These are phyloP conservation scores for Cenchrus purpureus DNA, from an alignment of 176 grass and related monocot genomes.

Conservation along the genomic window DNA sequence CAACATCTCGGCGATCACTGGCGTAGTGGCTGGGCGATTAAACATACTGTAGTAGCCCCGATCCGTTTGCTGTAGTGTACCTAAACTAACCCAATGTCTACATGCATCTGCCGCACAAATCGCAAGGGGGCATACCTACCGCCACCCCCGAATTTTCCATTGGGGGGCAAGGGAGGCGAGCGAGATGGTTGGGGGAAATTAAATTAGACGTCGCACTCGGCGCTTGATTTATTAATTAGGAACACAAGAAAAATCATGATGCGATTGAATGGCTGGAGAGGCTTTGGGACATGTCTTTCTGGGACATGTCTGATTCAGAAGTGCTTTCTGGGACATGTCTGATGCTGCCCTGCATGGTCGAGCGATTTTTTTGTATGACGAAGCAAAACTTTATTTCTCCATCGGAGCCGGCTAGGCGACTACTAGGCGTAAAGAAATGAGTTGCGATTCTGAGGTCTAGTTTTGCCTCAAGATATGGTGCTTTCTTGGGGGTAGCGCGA, in stretches of 20 bases:
- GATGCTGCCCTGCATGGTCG: neutral
- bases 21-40: neutral
- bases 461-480: neutral
- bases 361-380: neutral
- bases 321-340: neutral
- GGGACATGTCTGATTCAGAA: neutral
- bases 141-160: neutral
- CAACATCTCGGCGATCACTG: neutral
- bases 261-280: neutral
- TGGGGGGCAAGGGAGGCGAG: neutral
- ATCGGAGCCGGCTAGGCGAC: too few relatives aligned
- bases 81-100: conserved; percentile 19
- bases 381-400: neutral
- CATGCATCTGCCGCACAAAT: conserved; percentile 9
- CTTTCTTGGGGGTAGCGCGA: too few relatives aligned
- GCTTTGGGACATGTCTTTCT: neutral
- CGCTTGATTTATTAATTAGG: neutral
- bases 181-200: neutral
- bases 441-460: neutral
- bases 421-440: neutral
- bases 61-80: neutral
- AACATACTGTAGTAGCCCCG: too few relatives aligned
- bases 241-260: neutral
- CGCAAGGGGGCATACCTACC: conserved; percentile 25
- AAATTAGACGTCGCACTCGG: conserved; percentile 17